Conservation (phyloP, 2,329 filamentous ascomycete species). For the Neonectria hederae region DNA sequence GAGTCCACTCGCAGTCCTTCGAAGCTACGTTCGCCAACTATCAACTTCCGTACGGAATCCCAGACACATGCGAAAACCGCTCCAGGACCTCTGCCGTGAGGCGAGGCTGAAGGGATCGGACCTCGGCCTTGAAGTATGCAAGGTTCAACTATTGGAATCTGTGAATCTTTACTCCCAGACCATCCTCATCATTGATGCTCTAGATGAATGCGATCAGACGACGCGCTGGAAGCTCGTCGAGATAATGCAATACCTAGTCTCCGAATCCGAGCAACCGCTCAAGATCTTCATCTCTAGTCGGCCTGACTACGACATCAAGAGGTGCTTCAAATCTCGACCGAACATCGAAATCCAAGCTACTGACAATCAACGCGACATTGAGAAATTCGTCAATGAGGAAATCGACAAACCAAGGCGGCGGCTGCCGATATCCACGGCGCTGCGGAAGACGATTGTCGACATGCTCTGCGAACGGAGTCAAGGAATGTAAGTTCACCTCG, state of each 20-base stretch:
- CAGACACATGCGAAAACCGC: background rate
- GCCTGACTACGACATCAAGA: background rate
- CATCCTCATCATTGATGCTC: constrained; percentile 1
- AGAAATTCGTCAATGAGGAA: constrained; percentile 1
- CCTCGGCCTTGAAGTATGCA: background rate
- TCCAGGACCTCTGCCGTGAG: background rate
- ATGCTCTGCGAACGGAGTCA: background rate
- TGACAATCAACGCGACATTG: constrained; percentile 7
- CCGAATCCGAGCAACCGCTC: background rate
- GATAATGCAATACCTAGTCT: background rate
- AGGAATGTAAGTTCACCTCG: background rate
- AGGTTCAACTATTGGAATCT: background rate
- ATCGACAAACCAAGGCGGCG: background rate
- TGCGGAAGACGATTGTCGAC: background rate
- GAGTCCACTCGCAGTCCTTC: background rate
- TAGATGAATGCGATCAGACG: background rate
- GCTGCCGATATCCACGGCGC: background rate
- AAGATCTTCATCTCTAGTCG: constrained; percentile 4
- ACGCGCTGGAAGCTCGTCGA: background rate
- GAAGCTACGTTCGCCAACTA: constrained; percentile 9
- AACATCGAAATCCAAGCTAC: background rate
- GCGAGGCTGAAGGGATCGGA: background rate
- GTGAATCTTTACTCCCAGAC: background rate
- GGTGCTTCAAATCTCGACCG: background rate
- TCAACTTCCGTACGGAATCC: background rate